These are phyloP conservation scores for Colletotrichum eleusines DNA, from an alignment of 2,329 filamentous ascomycete genomes.

Conservation along the genomic window DNA sequence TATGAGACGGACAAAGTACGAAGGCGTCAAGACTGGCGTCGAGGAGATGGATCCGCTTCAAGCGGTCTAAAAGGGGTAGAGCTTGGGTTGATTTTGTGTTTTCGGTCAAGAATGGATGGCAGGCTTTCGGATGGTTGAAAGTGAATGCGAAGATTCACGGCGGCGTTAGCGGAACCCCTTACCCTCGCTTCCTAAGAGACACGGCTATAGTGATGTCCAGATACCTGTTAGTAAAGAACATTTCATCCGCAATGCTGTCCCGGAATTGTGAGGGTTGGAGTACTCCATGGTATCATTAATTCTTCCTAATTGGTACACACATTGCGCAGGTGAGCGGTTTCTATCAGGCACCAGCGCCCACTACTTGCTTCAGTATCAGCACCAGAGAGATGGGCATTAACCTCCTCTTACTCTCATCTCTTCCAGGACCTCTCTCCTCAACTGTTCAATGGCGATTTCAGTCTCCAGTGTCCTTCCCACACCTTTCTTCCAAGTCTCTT, in stretches of 20 bases:
- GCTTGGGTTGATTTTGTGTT: slow-evolving; percentile 12
- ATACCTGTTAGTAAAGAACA: slow-evolving; percentile 47
- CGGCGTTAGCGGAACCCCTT: slow-evolving; percentile 47
- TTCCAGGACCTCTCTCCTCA: slow-evolving; percentile 76
- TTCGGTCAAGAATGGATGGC: slow-evolving; percentile 38
- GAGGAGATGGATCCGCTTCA: slow-evolving; percentile 77
- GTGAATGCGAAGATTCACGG: slow-evolving; percentile 34
- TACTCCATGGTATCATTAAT: slow-evolving; percentile 29
- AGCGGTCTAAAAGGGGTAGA: slow-evolving; percentile 46
- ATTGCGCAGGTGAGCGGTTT: neutral
- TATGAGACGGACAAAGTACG: slow-evolving; percentile 82
- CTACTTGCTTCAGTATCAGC: neutral
- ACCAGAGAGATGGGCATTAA: neutral
- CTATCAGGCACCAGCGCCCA: neutral
- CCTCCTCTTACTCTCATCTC: slow-evolving; percentile 57
- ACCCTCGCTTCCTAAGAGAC: slow-evolving; percentile 52
- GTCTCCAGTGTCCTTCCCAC: slow-evolving; percentile 87
- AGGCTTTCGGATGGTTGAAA: slow-evolving; percentile 27
- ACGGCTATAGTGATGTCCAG: slow-evolving; percentile 53
- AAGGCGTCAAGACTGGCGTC: slow-evolving; percentile 70
- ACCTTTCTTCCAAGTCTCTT: slow-evolving; percentile 83
- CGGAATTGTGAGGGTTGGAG: neutral
- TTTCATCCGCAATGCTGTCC: slow-evolving; percentile 10
- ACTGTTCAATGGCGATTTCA: slow-evolving; percentile 82
- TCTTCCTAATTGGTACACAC: slow-evolving; percentile 11